These are phyloP conservation scores for Waltiozyma solani DNA, from an alignment of 1,139 yeast species.

Conservation along the genomic window DNA sequence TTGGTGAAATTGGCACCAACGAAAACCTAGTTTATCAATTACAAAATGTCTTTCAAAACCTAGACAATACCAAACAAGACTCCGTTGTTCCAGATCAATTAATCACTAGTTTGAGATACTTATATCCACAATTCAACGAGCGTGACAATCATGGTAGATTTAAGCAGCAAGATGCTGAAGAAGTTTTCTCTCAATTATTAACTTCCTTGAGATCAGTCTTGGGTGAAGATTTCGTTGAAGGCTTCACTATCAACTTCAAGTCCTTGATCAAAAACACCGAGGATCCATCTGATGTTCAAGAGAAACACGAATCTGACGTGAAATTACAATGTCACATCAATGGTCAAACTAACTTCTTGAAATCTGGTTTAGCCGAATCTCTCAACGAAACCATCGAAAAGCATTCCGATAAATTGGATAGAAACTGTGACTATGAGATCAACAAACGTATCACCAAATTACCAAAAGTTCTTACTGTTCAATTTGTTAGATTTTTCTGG, in stretches of 20 bases:
- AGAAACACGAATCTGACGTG: slow-evolving; percentile 46
- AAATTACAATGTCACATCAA: slow-evolving; percentile 88
- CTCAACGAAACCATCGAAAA: slow-evolving; percentile 73
- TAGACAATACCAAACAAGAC: slow-evolving; percentile 33
- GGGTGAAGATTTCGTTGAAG: slow-evolving; percentile 39
- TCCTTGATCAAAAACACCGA: slow-evolving; percentile 48
- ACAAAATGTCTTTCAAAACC: slow-evolving; percentile 26
- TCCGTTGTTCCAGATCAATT: slow-evolving; percentile 54
- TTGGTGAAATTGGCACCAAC: slow-evolving; percentile 24
- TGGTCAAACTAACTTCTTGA: slow-evolving; percentile 75
- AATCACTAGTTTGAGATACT: slow-evolving; percentile 48
- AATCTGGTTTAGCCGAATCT: slow-evolving; percentile 75
- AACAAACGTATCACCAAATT: slow-evolving; percentile 63
- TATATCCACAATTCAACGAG: slow-evolving; percentile 87
- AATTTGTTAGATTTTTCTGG: slow-evolving; percentile 94
- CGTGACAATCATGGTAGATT: slow-evolving; percentile 54
- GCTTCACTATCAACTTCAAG: slow-evolving; percentile 58
- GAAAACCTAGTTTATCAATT: slow-evolving; percentile 27
- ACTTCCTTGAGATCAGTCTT: slow-evolving; percentile 37
- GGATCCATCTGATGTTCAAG: slow-evolving; percentile 43
- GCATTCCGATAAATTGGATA: slow-evolving; percentile 56
- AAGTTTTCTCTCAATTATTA: slow-evolving; percentile 77
- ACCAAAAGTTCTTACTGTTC: slow-evolving; percentile 84
- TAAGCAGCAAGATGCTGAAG: slow-evolving; percentile 98
- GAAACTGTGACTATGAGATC: slow-evolving; percentile 63